Percentiles rank a stretch among this genome's conserved stretches.
Conservation (phyloP, 768 basidiomycete species). For the Hygrophoropsis aurantiaca region DNA sequence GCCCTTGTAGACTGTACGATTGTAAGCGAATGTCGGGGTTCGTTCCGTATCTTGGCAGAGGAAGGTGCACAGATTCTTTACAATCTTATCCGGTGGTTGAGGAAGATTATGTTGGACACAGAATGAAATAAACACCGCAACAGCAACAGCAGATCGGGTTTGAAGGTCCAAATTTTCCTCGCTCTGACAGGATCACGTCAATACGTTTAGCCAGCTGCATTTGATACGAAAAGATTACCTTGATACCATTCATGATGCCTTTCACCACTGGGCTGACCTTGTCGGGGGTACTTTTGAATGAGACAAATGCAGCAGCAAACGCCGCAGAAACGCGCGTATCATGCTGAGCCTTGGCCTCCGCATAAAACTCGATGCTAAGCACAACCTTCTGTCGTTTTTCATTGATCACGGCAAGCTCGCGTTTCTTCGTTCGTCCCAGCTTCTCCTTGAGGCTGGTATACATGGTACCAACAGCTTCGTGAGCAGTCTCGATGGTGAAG, state of each 20-base stretch:
- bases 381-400: constrained; percentile 75
- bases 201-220: constrained; percentile 8
- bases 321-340: constrained; percentile 87
- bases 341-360: constrained; percentile 79
- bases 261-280: constrained; percentile 97
- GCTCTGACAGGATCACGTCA: constrained; percentile 54
- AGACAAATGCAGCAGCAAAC: constrained; percentile 88
- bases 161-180: constrained; percentile 91
- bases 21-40: constrained; percentile 84
- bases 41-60: constrained; percentile 88
- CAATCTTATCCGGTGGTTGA: constrained; percentile 93
- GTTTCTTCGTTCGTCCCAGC: constrained; percentile 77
- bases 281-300: constrained; percentile 81
- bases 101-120: constrained; percentile 70
- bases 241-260: constrained; percentile 96
- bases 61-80: constrained; percentile 96
- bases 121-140: constrained; percentile 86
- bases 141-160: constrained; percentile 79
- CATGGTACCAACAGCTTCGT: constrained; percentile 64
- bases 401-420: constrained; percentile 65
- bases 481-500: constrained; percentile 81
- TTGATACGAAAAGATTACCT: constrained; percentile 46
- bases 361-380: constrained; percentile 74
- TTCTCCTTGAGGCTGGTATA: constrained; percentile 75
- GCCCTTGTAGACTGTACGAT: constrained; percentile 60